Evolutionary conservation across 129 eudicot species (phyloP), one percentile per base, ranked within the genome.

Genomic region (Chrysanthemum makinoi): DNA sequence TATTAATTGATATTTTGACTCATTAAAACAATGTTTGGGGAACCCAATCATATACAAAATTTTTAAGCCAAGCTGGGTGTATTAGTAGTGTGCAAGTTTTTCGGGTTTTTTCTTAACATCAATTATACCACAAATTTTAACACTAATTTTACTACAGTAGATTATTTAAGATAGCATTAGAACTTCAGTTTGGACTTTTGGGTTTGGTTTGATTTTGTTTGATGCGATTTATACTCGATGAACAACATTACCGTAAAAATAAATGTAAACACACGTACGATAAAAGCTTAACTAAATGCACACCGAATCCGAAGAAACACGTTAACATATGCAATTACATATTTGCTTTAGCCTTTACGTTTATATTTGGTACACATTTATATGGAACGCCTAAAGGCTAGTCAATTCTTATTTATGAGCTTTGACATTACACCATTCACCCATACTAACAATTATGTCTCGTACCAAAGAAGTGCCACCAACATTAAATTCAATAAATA

Each of bases 361-460:
- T 28, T 12, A 57, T 55, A 55, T 74, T 7, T 65, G 60, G 73
- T 44, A 13, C n/a, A 15, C 60, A 66, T 75, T 66, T 66, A 75
- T 57, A 67, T 26, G 47, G 47, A 57, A 67, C 33, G 80, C 22
- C 65, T 57, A 58, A 16, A 68, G 69, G 48, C 28, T 67, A 15
- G 44, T 67, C 68, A 57, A 7, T 39, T 15, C 60, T 44, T 57
- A 68, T 76, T 68, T 76, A 76, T 76, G 63, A 76, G 44, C 69
- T 59, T 76, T 76, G 74, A 76, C 72, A 43, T 65, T 66, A 56
- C 46, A 18, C 52, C 70, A 6, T 62, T 51, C 53, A 62, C 70
- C 77, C 70, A 62, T 50, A 53, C 70, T 13, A 62, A 69, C 77
- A 62, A 44, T 19, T 39, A 61, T 58, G 19, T 12, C 35, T 10